Evolutionary conservation across 2,329 filamentous ascomycete species (phyloP).

Genomic region (Cordyceps cicadae): DNA sequence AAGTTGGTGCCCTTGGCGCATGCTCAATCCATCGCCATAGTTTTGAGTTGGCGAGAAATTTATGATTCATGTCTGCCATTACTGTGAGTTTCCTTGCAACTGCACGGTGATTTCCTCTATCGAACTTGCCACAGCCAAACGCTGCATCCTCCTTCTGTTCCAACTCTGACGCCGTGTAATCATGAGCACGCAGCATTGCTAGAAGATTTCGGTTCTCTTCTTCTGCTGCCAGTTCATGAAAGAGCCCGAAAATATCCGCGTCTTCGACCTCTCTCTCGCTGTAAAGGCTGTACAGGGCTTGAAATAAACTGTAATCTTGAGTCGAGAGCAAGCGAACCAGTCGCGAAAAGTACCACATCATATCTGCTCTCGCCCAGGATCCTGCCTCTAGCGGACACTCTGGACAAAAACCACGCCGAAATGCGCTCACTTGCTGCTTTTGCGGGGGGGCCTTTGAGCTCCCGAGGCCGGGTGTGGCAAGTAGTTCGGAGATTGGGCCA

Average conservation of each 20-base stretch:
- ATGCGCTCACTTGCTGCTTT: too few species aligned
- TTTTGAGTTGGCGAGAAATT: neutral
- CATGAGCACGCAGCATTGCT: conserved; percentile 11
- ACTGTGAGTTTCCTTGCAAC: conserved; percentile 2
- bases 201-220: conserved; percentile 13
- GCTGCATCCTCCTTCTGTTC: neutral
- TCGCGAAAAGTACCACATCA: conserved; percentile 14
- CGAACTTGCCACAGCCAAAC: neutral
- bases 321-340: conserved; percentile 15
- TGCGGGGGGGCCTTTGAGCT: too few species aligned
- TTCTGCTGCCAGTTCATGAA: conserved; percentile 10
- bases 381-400: neutral
- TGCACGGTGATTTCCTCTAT: neutral
- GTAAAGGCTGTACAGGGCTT: conserved; percentile 12
- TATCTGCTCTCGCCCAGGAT: conserved; percentile 12
- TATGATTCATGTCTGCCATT: neutral
- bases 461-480: conserved; percentile 5
- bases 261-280: neutral
- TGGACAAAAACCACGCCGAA: conserved; percentile 10
- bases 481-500: conserved; percentile 13
- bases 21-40: conserved; percentile 1
- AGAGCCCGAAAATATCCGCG: conserved; percentile 4
- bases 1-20: too few species aligned
- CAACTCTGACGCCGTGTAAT: conserved; percentile 7
- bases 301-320: conserved; percentile 15